Evolutionary conservation across 2,329 filamentous ascomycete species (phyloP), one percentile per base, ranked within the genome.

Genomic region (Colletotrichum sansevieriae): DNA sequence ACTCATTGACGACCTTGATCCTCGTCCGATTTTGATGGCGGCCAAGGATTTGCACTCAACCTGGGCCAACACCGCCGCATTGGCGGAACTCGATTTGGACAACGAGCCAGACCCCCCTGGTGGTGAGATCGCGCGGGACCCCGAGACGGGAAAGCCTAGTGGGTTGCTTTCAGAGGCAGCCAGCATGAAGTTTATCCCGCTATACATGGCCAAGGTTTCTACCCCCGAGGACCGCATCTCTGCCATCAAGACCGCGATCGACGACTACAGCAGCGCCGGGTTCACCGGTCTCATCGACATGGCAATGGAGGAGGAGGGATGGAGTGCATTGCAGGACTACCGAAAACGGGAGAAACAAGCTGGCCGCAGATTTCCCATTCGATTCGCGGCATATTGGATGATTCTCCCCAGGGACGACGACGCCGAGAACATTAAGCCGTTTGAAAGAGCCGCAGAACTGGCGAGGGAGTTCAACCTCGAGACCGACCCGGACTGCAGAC

Each of bases 261-360:
- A 77, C 1, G 82, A 83, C 10, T 88, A 87, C 71, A 82, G 81
- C 67, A 77, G 79, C 1, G 80, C 80, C 1, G 86, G 86, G 3
- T 87, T 85, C 72, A 88, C 87, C 2, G 85, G 86, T 2, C 75
- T 86, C 46, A 78, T 88, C 10, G 86, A 89, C 68, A 88, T 89
- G 86, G 86, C 86, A 3, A 86, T 88, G 84, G 85, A 89, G 71
- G 84, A 87, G 62, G 84, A 83, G 51, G 80, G 78, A 4, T 87
- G 85, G 84, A 83, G 84, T 49, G 84, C 85, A 2, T 73, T 88
- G 63, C 78, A 83, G 29, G 76, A 79, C 44, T 67, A 57, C 46
- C 52, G 65, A 1, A 44, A 49, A 12, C 73, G 85, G 11, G 78
- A 77, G 18, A 67, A 74, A 20, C 72, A 75, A 61, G 79, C 78